phyloP scores from a whole-genome alignment of 805 yeast genomes.

The Torulaspora quercuum region DNA sequence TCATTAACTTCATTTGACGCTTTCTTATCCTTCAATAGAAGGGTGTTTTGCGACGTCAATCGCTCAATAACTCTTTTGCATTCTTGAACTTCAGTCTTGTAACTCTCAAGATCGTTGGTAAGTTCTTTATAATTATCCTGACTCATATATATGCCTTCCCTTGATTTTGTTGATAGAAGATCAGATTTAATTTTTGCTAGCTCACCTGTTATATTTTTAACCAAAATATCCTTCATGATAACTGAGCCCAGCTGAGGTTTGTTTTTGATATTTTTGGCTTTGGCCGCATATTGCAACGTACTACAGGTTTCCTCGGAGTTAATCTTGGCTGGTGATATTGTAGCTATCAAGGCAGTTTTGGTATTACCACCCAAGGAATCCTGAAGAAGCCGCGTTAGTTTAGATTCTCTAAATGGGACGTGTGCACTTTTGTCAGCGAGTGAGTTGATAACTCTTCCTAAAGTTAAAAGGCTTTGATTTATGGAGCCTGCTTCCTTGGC shows the following conservation, averaged over 20 bases:
- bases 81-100: conserved; percentile 50
- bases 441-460: conserved; percentile 84
- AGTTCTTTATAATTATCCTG: conserved; percentile 54
- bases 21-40: conserved; percentile 31
- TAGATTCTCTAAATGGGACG: conserved; percentile 83
- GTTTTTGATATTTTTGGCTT: conserved; percentile 77
- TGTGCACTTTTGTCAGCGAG: conserved; percentile 62
- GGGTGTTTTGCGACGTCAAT: conserved; percentile 39
- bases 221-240: conserved; percentile 50
- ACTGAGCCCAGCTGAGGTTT: conserved; percentile 63
- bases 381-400: conserved; percentile 67
- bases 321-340: conserved; percentile 75
- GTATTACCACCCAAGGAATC: conserved; percentile 87
- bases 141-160: conserved; percentile 65
- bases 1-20: conserved; percentile 29
- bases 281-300: conserved; percentile 81
- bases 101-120: conserved; percentile 47
- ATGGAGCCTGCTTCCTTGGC: conserved; percentile 94
- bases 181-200: conserved; percentile 53
- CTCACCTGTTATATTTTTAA: conserved; percentile 47
- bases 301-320: conserved; percentile 80
- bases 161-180: conserved; percentile 55
- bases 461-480: conserved; percentile 79
- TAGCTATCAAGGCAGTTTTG: conserved; percentile 81
- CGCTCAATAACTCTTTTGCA: conserved; percentile 41